These are phyloP conservation scores for Lasiodiplodia theobromae DNA, from an alignment of 2,329 filamentous ascomycete genomes.

Conservation along the genomic window DNA sequence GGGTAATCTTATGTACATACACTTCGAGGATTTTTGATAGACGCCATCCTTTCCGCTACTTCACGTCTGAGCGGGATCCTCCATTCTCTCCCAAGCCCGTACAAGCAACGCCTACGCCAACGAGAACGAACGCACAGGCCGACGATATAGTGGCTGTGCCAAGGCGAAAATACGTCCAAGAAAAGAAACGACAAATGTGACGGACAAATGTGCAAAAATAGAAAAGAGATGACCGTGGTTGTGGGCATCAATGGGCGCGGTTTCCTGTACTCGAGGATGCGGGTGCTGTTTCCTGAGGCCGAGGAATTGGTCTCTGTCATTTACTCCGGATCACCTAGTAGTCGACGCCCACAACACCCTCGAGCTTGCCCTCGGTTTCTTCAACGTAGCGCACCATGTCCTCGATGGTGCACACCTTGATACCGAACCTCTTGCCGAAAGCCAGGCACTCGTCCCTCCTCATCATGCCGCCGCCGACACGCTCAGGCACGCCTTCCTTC, in stretches of 20 bases:
- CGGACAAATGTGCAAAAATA: background rate
- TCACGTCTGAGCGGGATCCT: background rate
- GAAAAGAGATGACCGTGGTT: background rate
- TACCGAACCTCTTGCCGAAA: conserved; percentile 86
- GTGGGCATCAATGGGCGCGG: background rate
- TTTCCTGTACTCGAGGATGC: background rate
- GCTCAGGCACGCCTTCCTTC: conserved; percentile 71
- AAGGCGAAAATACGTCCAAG: conserved; percentile 1
- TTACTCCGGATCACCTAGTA: conserved; percentile 31
- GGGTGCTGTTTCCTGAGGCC: background rate
- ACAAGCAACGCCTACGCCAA: conserved; percentile 20
- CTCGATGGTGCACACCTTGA: conserved; percentile 95
- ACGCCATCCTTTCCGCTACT: background rate
- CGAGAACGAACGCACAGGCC: background rate
- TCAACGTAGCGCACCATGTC: conserved; percentile 83
- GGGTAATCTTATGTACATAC: background rate
- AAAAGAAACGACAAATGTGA: conserved; percentile 1
- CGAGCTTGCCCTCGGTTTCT: conserved; percentile 68
- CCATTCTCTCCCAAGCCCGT: background rate
- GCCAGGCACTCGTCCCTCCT: conserved; percentile 83
- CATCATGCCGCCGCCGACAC: conserved; percentile 83
- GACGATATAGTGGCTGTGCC: background rate
- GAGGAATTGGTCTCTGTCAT: background rate
- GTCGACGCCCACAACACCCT: conserved; percentile 33
- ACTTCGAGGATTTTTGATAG: background rate